These are phyloP conservation scores for Microdochium nivale DNA, from an alignment of 2,329 filamentous ascomycete species.

Conservation along the genomic window DNA sequence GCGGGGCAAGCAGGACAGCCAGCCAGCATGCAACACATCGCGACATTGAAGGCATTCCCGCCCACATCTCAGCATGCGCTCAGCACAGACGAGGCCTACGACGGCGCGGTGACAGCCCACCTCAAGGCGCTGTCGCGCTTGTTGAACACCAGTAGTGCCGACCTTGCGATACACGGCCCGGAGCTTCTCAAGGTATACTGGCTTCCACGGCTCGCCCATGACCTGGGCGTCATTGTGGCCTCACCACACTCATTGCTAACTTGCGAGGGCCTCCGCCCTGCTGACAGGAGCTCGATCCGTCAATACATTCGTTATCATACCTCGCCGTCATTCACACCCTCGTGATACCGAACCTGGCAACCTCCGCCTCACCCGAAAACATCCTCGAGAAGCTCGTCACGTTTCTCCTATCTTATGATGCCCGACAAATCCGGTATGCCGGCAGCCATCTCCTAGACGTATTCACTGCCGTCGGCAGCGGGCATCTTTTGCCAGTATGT, in stretches of 20 bases:
- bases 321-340: slow-evolving; percentile 36
- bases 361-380: slow-evolving; percentile 10
- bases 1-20: not conserved
- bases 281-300: slow-evolving; percentile 35
- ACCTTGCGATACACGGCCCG: slow-evolving; percentile 23
- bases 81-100: slow-evolving; percentile 25
- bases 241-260: not conserved
- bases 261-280: slow-evolving; percentile 8
- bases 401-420: slow-evolving; percentile 41
- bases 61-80: slow-evolving; percentile 15
- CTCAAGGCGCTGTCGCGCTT: slow-evolving; percentile 27
- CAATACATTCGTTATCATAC: slow-evolving; percentile 41
- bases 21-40: slow-evolving; percentile 24
- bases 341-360: slow-evolving; percentile 22
- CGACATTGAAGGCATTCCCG: slow-evolving; percentile 33
- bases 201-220: not conserved
- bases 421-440: slow-evolving; percentile 42
- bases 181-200: slow-evolving; percentile 30
- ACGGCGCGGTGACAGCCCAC: slow-evolving; percentile 29
- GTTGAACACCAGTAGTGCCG: slow-evolving; percentile 20
- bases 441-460: slow-evolving; percentile 33
- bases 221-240: not conserved
- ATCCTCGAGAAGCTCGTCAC: slow-evolving; percentile 31
- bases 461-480: slow-evolving; percentile 29
- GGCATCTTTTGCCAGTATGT: slow-evolving; percentile 24